These are phyloP conservation scores for Pelagomonas calceolata DNA, from an alignment of 108 stramenopile species.

Conservation along the genomic window DNA sequence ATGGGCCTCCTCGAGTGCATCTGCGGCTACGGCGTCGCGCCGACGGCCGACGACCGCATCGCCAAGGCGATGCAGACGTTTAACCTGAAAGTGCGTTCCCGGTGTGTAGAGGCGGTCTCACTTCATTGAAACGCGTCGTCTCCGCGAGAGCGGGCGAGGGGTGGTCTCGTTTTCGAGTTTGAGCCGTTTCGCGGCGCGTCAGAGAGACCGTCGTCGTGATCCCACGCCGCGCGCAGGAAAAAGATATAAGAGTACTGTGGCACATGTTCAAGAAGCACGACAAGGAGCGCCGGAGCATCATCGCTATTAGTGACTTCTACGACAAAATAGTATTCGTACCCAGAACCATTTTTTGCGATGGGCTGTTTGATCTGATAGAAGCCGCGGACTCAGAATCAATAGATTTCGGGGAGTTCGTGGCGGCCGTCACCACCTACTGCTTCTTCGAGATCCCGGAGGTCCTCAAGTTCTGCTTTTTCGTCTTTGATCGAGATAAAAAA, in stretches of 20 bases:
- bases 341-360: background rate
- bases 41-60: no score
- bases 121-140: no score
- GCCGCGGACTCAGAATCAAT: background rate
- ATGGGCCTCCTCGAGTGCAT: no score
- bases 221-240: no score
- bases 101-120: no score
- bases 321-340: background rate
- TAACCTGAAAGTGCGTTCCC: no score
- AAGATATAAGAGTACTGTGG: background rate
- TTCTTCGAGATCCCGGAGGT: constrained; percentile 8
- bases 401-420: constrained; percentile 8
- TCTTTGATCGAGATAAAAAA: constrained; percentile 5
- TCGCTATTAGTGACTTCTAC: background rate
- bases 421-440: constrained; percentile 1
- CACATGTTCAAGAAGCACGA: background rate
- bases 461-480: constrained; percentile 11
- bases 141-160: no score
- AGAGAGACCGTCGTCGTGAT: no score
- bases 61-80: no score
- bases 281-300: background rate
- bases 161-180: no score
- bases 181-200: no score
- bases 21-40: no score
- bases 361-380: constrained; percentile 9